A percentile compares a stretch with the other conserved stretches of the same genome.
Conservation (phyloP, 306 rosid species). For the Lotus japonicus region DNA sequence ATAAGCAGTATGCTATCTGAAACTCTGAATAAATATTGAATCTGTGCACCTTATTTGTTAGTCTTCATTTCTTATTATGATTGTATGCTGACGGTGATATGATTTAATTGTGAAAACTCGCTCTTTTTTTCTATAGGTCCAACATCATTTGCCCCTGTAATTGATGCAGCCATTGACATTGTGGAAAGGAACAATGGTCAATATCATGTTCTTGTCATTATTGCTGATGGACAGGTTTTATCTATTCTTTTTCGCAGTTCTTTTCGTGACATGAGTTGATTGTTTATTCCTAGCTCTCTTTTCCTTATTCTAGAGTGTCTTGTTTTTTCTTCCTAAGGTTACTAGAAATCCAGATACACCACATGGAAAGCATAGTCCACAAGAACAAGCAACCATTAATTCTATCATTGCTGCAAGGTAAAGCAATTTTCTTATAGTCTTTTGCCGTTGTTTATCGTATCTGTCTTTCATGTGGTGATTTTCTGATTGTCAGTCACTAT, state of each 20-base stretch:
- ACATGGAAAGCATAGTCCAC: constrained; percentile 58
- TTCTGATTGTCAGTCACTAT: constrained; percentile 46
- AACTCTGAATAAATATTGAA: background rate
- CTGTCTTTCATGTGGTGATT: constrained; percentile 16
- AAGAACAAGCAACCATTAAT: constrained; percentile 71
- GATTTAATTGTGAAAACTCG: background rate
- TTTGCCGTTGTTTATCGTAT: constrained; percentile 2
- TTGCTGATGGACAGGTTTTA: constrained; percentile 97
- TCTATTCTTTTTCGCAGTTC: background rate
- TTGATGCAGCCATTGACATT: constrained; percentile 77
- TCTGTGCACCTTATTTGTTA: background rate
- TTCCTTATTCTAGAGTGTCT: background rate
- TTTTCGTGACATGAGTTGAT: background rate
- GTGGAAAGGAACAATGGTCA: constrained; percentile 75
- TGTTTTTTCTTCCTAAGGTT: constrained; percentile 39
- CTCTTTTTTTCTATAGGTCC: constrained; percentile 56
- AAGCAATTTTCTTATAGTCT: constrained; percentile 11
- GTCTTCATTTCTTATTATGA: background rate
- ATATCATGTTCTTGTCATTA: constrained; percentile 93
- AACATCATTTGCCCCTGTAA: constrained; percentile 86
- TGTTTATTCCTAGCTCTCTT: constrained; percentile 8
- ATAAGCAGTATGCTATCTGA: too few species aligned
- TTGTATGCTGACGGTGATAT: background rate
- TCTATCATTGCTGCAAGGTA: constrained; percentile 91
- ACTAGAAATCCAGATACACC: constrained; percentile 64